phyloP scores from a whole-genome alignment of 169 alveolate species.

The Cryptosporidium ryanae region DNA sequence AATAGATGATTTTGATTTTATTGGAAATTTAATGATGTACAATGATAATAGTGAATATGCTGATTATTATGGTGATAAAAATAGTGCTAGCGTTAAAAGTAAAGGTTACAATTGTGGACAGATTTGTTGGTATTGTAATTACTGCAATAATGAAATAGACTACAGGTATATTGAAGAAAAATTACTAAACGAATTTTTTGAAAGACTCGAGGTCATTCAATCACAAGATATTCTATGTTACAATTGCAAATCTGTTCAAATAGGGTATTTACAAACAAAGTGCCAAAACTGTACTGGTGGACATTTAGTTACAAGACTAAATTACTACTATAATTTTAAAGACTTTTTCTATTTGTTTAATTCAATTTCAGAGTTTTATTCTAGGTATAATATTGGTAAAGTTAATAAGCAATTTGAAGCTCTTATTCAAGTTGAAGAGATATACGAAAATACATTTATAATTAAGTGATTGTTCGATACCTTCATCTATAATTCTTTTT shows the following conservation, averaged over 20 bases:
- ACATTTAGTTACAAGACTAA: slow-evolving; percentile 43
- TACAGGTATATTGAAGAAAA: slow-evolving; percentile 20
- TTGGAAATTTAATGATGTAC: slow-evolving; percentile 24
- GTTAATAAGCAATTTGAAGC: slow-evolving; percentile 16
- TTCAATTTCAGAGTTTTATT: slow-evolving; percentile 22
- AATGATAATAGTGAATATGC: slow-evolving; percentile 13
- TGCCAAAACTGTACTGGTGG: slow-evolving; percentile 53
- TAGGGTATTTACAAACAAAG: slow-evolving; percentile 23
- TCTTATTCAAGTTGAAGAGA: slow-evolving; percentile 11
- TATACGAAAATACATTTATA: slow-evolving; percentile 3
- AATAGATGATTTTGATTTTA: slow-evolving; percentile 68
- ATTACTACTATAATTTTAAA: slow-evolving; percentile 1
- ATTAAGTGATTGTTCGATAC: too few relatives aligned
- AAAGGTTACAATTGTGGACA: not conserved
- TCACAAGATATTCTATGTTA: slow-evolving; percentile 53
- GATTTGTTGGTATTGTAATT: slow-evolving; percentile 48
- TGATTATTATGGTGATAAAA: not conserved
- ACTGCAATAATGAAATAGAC: slow-evolving; percentile 38
- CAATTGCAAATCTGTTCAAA: slow-evolving; percentile 36
- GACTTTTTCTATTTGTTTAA: slow-evolving; percentile 32
- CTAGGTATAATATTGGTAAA: not conserved
- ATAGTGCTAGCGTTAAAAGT: not conserved
- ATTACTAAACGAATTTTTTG: slow-evolving; percentile 35
- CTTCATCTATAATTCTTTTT: not conserved
- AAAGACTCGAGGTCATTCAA: slow-evolving; percentile 56